Evolutionary conservation across 495 filamentous ascomycete species (phyloP).

Genomic region (Glonium stellatum): DNA sequence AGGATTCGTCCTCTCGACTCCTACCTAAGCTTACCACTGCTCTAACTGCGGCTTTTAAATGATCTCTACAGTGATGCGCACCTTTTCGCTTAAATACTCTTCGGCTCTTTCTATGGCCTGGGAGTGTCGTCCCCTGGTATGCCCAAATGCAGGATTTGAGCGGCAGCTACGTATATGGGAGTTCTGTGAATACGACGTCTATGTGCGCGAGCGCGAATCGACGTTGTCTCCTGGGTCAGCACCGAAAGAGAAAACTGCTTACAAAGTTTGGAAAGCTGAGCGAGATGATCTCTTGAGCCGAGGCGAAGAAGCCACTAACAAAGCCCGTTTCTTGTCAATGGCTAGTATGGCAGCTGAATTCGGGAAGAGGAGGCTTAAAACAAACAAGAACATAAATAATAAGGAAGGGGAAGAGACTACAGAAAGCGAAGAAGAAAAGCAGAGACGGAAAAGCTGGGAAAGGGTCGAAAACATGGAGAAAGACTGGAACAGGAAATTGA

Average conservation of each 20-base stretch:
- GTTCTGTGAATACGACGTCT: constrained; percentile 5
- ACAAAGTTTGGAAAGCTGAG: constrained; percentile 4
- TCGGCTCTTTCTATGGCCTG: constrained; percentile 1
- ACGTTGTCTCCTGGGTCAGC: neutral
- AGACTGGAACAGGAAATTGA: neutral
- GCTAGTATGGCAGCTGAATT: neutral
- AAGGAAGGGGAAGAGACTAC: too few species aligned
- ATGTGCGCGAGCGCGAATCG: neutral
- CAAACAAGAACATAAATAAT: too few species aligned
- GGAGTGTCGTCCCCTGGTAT: neutral
- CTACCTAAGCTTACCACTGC: too few species aligned
- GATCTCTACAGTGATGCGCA: neutral
- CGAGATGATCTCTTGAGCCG: neutral
- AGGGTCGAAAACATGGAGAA: constrained; percentile 10
- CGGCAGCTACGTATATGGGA: constrained; percentile 6
- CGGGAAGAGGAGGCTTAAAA: neutral
- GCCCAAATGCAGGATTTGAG: constrained; percentile 7
- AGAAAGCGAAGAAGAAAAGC: neutral
- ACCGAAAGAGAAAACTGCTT: neutral
- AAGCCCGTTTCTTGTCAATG: neutral
- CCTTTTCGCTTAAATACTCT: neutral
- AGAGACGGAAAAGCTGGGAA: neutral
- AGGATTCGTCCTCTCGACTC: too few species aligned
- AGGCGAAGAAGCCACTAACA: constrained; percentile 1
- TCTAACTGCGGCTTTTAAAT: too few species aligned